Base-by-base conservation (phyloP, 176 grass and related monocot genomes). In the Avena insularis region DNA sequence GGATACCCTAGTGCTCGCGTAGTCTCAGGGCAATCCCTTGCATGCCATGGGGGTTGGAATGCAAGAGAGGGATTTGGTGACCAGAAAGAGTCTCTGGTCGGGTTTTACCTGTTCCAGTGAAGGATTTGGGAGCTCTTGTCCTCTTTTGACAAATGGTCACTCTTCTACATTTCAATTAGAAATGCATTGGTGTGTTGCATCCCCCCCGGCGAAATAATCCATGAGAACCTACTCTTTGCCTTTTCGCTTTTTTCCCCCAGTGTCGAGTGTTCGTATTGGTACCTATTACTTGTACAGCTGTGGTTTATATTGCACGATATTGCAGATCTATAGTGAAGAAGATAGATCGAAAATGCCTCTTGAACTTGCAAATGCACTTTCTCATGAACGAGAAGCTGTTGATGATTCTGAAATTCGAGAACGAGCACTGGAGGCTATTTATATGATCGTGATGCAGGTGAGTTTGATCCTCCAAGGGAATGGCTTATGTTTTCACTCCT, bases 371-470 rank as follows among this genome's bases (percentile, higher is more conserved):
- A 95, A 86, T 88, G 88, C 82, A 78, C 93, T 98, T 83, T 98
- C 96, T 70, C 93, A 94, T 83, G 96, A 96, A 77, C 85, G 96
- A 64, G 96, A 98, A 89, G 78, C 82, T 79, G 91, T 88, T 73
- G 92, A 94, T 59, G 93, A 98, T 91, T 90, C 93, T 54, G 92
- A 95, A 89, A 98, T 95, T 91, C 91, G 93, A 23, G 88, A 98
- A 88, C 87, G 86, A 68, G 87, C 90, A 33, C 65, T 98, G 45
- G 96, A 98, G 86, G 93, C 96, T 90, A 86, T 96, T 84, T 98
- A 98, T 85, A 93, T 98, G 92, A 98, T 98, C 0, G 84, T 92
- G 53, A 88, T 98, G 82, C 96, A 96, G 92, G 96, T 96, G 25
- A 82, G 64, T 61, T 49, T 81, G 31, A 79, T 55, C 62, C 77